Percentiles rank a stretch among this genome's conserved stretches.
Evolutionary conservation across 805 yeast genomes (phyloP).

Genomic region (Tetrapisispora iriomotensis): DNA sequence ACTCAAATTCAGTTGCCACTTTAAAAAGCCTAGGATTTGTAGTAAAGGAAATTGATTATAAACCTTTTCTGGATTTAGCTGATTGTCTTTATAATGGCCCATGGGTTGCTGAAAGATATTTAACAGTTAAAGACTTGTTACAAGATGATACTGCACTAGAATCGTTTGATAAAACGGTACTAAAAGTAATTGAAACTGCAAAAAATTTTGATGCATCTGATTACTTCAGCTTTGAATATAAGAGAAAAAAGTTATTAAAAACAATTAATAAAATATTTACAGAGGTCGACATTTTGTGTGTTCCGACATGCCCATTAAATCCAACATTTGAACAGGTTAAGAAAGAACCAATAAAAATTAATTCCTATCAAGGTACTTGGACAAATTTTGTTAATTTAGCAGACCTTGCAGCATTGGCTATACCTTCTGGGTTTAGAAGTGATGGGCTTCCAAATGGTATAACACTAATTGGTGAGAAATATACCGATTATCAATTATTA

Average conservation of each 20-base stretch:
- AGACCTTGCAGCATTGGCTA: constrained; percentile 81
- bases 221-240: constrained; percentile 76
- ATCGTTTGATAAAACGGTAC: constrained; percentile 77
- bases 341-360: constrained; percentile 69
- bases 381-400: constrained; percentile 94
- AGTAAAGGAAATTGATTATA: constrained; percentile 56
- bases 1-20: constrained; percentile 47
- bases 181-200: constrained; percentile 67
- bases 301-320: constrained; percentile 91
- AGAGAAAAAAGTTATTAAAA: constrained; percentile 70
- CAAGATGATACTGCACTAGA: constrained; percentile 58
- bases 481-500: constrained; percentile 80
- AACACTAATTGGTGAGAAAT: constrained; percentile 71
- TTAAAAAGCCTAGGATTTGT: constrained; percentile 48
- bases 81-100: constrained; percentile 90
- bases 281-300: constrained; percentile 64
- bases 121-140: constrained; percentile 68
- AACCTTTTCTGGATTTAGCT: constrained; percentile 71
- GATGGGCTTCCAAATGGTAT: constrained; percentile 91
- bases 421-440: constrained; percentile 80
- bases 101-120: constrained; percentile 96
- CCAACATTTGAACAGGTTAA: constrained; percentile 70
- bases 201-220: constrained; percentile 71
- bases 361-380: constrained; percentile 95
- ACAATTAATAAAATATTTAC: constrained; percentile 45